Evolutionary conservation across 257 asterid species (phyloP), one percentile per base, ranked within the genome.

Genomic region (Haberlea rhodopensis): DNA sequence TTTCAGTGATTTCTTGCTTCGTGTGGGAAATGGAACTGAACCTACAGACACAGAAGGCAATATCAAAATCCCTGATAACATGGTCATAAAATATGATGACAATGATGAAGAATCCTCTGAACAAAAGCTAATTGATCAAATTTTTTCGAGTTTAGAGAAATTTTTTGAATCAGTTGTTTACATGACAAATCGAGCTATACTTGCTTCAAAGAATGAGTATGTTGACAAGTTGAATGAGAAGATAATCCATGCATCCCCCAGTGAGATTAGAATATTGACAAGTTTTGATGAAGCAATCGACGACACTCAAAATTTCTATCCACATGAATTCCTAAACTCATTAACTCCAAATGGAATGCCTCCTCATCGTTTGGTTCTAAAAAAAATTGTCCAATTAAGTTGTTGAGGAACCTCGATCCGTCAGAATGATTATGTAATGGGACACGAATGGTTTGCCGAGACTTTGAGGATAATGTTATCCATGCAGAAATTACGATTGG

Each of bases 371-470:
- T 67, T 68, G 9, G 8, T 18, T 18, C 28, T 9, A 55, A 67
- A 54, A 20, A 22, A 46, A 57, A 32, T 18, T 19, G 46, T 19
- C 53, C 69, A 0, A 2, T 55, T 2, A 67, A 53, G 13, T 26
- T 73, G 0, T 11, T 72, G 8, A 59, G 69, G 20, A 72, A 72
- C 40, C 9, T 66, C 0, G 54, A 72, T 66, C 72, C 77, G 20
- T 34, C n/a, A n/a, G n/a, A n/a, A 20, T 1, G 66, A 9, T 19
- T 15, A 5, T 65, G 76, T 32, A 65, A 72, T 27, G 28, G 28
- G 28, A 25, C 28, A 3, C 1, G 28, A 25, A 25, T 25, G 28
- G 28, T 25, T 1, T 25, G 28, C n/a, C n/a, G n/a, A n/a, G 28
- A 25, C 3, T 25, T 25, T 3, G 3, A 25, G 3, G 28, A 25